Percentiles rank a stretch among this genome's conserved stretches.
phyloP scores from a whole-genome alignment of 2,329 filamentous ascomycete genomes.

The Hymenoscyphus linearis region DNA sequence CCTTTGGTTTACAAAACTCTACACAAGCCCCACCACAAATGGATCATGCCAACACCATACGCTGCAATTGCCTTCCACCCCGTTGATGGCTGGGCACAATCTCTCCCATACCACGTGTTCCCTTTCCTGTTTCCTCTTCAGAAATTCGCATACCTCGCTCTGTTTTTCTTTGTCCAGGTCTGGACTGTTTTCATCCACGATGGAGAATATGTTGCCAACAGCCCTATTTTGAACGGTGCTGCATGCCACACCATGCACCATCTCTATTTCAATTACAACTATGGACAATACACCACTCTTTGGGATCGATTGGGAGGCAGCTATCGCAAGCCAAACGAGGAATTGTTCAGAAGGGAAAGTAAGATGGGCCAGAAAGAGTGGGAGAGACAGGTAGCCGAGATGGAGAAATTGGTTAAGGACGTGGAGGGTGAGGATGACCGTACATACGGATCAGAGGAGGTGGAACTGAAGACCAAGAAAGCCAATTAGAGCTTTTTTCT shows the following conservation, averaged over 20 bases:
- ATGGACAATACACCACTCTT: conserved; percentile 87
- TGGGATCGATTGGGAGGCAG: conserved; percentile 87
- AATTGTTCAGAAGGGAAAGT: conserved; percentile 76
- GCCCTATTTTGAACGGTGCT: conserved; percentile 86
- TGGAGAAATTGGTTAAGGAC: conserved; percentile 52
- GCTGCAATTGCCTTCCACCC: conserved; percentile 95
- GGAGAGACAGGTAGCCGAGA: conserved; percentile 72
- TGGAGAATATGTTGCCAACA: conserved; percentile 88
- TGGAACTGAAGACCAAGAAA: conserved; percentile 16
- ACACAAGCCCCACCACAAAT: conserved; percentile 98
- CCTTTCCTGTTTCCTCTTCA: conserved; percentile 90
- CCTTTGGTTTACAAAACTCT: conserved; percentile 76
- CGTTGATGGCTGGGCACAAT: conserved; percentile 83
- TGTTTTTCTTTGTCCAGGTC: conserved; percentile 91
- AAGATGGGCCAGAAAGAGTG: conserved; percentile 82
- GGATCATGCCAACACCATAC: conserved; percentile 96
- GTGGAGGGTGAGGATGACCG: conserved; percentile 42
- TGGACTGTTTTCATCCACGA: conserved; percentile 98
- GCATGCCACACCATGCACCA: conserved; percentile 94
- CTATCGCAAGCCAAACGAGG: conserved; percentile 79
- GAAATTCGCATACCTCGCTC: conserved; percentile 78
- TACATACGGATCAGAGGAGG: conserved; percentile 22
- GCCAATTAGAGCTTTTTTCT: conserved; percentile 8
- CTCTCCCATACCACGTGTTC: conserved; percentile 87
- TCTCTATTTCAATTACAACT: conserved; percentile 84